Evolutionary conservation across 345 rosid genomes (phyloP).

Genomic region (Eutrema japonicum): DNA sequence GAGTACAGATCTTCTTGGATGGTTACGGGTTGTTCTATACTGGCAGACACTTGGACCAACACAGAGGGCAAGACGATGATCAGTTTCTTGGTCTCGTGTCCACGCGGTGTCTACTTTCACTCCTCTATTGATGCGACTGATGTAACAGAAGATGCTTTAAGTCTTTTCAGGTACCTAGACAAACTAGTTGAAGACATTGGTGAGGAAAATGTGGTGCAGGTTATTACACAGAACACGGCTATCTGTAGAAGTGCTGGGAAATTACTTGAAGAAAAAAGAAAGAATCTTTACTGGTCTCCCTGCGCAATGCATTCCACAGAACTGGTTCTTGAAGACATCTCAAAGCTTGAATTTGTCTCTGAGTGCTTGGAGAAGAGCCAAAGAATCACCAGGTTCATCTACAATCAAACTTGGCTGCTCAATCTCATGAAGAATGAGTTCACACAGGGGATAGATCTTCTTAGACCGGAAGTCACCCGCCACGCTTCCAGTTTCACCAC

Average conservation of each 20-base stretch:
- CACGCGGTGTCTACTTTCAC: constrained; percentile 63
- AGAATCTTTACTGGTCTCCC: constrained; percentile 79
- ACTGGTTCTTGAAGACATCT: constrained; percentile 66
- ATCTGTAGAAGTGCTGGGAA: constrained; percentile 70
- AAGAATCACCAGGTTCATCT: constrained; percentile 67
- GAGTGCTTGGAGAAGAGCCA: constrained; percentile 68
- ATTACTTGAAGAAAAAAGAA: constrained; percentile 76
- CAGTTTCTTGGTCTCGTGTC: constrained; percentile 66
- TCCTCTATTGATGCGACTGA: constrained; percentile 72
- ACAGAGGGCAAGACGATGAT: constrained; percentile 60
- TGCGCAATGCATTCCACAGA: constrained; percentile 71
- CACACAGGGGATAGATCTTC: constrained; percentile 70
- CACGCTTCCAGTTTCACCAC: constrained; percentile 58
- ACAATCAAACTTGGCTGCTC: constrained; percentile 61
- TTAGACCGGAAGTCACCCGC: constrained; percentile 57
- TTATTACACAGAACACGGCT: constrained; percentile 59
- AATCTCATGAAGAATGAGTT: constrained; percentile 68
- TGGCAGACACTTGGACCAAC: constrained; percentile 75
- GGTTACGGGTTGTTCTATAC: constrained; percentile 57
- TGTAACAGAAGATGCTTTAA: constrained; percentile 56
- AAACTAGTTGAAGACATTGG: constrained; percentile 77
- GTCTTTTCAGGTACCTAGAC: constrained; percentile 61
- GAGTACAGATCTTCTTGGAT: constrained; percentile 58
- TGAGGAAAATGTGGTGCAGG: constrained; percentile 77
- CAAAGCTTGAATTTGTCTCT: constrained; percentile 61